phyloP scores from a whole-genome alignment of 1,284 basidiomycete species.

The Irpex rosettiformis region DNA sequence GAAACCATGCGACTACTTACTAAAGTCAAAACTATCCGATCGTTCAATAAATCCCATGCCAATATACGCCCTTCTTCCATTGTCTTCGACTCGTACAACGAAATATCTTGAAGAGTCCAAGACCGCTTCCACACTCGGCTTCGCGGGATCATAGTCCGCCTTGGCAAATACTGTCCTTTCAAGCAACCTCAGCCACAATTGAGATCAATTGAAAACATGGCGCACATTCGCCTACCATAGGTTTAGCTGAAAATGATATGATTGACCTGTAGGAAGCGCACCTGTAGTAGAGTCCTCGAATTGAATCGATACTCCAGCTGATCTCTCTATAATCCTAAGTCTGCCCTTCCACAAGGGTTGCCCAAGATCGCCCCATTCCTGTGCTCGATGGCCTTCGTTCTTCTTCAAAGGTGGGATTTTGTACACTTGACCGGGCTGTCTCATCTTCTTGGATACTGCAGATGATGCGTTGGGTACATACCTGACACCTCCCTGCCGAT shows the following conservation, averaged over 20 bases:
- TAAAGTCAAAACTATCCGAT: slow-evolving; percentile 92
- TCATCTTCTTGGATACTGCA: neutral
- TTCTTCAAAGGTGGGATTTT: slow-evolving; percentile 80
- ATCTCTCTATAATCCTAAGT: slow-evolving; percentile 78
- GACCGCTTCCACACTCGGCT: slow-evolving; percentile 89
- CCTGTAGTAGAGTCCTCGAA: slow-evolving; percentile 79
- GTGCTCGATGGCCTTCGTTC: slow-evolving; percentile 83
- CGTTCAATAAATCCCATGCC: slow-evolving; percentile 93
- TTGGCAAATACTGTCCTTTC: slow-evolving; percentile 77
- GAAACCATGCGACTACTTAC: slow-evolving; percentile 40
- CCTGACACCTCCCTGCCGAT: slow-evolving; percentile 85
- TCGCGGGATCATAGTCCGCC: slow-evolving; percentile 81
- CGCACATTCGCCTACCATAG: slow-evolving; percentile 56
- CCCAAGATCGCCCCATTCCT: slow-evolving; percentile 82
- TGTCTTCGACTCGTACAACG: slow-evolving; percentile 88
- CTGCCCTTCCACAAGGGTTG: slow-evolving; percentile 88
- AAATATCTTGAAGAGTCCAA: slow-evolving; percentile 97
- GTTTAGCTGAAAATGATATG: neutral
- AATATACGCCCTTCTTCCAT: slow-evolving; percentile 85
- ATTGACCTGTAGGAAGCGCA: slow-evolving; percentile 28
- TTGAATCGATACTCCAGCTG: slow-evolving; percentile 52
- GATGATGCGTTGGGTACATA: slow-evolving; percentile 28
- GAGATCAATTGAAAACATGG: neutral
- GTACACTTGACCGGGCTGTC: slow-evolving; percentile 48
- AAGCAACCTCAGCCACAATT: slow-evolving; percentile 1